Evolutionary conservation across 2,329 filamentous ascomycete species (phyloP).

Genomic region (Lasiodiplodia gonubiensis): DNA sequence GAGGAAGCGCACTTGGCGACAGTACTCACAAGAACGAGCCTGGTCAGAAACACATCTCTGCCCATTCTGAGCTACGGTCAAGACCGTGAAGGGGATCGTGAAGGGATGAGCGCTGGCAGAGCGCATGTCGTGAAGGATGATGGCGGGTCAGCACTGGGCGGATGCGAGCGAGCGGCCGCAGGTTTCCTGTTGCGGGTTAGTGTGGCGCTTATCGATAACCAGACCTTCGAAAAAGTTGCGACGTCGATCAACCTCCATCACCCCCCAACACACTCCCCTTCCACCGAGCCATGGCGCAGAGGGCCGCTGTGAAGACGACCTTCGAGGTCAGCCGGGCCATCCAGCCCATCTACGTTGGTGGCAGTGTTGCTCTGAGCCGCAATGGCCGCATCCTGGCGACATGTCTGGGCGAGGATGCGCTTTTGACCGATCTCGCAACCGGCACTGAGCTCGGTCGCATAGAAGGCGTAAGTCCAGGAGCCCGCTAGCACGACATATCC

Average conservation of each 20-base stretch:
- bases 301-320: constrained; percentile 75
- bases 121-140: neutral
- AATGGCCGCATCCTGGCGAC: constrained; percentile 83
- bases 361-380: constrained; percentile 81
- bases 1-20: neutral
- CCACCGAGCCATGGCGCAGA: constrained; percentile 55
- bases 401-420: constrained; percentile 87
- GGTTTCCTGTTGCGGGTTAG: constrained; percentile 1
- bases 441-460: constrained; percentile 82
- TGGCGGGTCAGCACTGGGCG: neutral
- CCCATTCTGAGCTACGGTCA: constrained; percentile 18
- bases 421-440: constrained; percentile 83
- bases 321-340: constrained; percentile 85
- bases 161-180: constrained; percentile 5
- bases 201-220: constrained; percentile 2
- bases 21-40: constrained; percentile 29
- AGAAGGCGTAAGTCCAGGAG: constrained; percentile 72
- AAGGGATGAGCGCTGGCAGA: neutral
- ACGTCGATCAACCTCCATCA: neutral
- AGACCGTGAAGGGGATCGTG: neutral
- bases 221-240: constrained; percentile 23
- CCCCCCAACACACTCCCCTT: neutral
- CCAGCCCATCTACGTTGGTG: constrained; percentile 92
- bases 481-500: neutral
- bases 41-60: constrained; percentile 29